These are phyloP conservation scores for Sarocladium strictum DNA, from an alignment of 2,329 filamentous ascomycete species.

Conservation along the genomic window DNA sequence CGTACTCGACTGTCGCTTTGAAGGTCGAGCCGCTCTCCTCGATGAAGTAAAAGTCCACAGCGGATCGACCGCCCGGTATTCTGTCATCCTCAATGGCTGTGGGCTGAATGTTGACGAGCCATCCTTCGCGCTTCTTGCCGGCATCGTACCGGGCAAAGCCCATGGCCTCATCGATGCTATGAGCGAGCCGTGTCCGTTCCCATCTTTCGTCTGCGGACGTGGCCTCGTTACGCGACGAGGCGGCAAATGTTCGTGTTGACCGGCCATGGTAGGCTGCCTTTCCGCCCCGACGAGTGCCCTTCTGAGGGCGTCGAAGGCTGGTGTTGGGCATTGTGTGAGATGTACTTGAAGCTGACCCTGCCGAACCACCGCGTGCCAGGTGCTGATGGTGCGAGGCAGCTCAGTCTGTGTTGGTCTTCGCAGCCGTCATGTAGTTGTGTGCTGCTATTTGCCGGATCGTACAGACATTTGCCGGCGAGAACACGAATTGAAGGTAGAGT, in stretches of 20 bases:
- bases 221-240: constrained; percentile 71
- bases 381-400: neutral
- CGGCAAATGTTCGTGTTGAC: constrained; percentile 71
- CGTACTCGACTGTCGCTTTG: constrained; percentile 93
- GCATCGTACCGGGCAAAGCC: constrained; percentile 90
- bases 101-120: constrained; percentile 92
- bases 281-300: constrained; percentile 62
- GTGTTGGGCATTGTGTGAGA: constrained; percentile 51
- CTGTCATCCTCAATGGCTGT: constrained; percentile 84
- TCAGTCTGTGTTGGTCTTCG: constrained; percentile 4
- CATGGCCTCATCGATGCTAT: constrained; percentile 90
- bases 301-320: constrained; percentile 52
- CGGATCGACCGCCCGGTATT: constrained; percentile 76
- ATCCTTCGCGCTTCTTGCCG: constrained; percentile 74
- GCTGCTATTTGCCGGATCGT: constrained; percentile 4
- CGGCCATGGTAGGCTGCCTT: constrained; percentile 67
- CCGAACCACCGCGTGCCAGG: neutral
- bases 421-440: constrained; percentile 12
- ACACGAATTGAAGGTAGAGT: neutral
- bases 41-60: constrained; percentile 95
- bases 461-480: neutral
- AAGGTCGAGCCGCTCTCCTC: constrained; percentile 84
- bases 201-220: constrained; percentile 91
- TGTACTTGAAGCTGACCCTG: constrained; percentile 1
- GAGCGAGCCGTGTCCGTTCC: constrained; percentile 75